Percentiles rank a stretch among this genome's conserved stretches.
phyloP scores from a whole-genome alignment of 768 basidiomycete species.

The Auricularia cornea region DNA sequence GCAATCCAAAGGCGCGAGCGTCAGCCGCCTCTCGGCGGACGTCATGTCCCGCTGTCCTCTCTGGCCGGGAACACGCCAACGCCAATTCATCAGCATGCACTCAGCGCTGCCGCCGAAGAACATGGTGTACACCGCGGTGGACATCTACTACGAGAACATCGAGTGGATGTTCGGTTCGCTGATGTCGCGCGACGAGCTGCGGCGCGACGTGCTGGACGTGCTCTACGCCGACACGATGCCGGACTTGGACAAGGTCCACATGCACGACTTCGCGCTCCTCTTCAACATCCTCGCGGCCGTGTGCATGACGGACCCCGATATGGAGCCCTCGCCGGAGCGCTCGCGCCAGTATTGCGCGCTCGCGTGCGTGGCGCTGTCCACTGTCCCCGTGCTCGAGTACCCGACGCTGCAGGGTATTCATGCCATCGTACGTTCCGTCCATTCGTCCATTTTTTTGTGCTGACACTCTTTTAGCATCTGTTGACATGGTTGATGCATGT shows the following conservation, averaged over 20 bases:
- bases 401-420: neutral
- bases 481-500: neutral
- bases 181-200: no score
- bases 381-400: neutral
- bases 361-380: neutral
- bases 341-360: neutral
- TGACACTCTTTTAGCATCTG: neutral
- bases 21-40: no score
- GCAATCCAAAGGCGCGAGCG: no score
- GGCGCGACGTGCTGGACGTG: neutral
- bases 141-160: no score
- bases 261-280: neutral
- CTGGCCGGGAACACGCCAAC: no score
- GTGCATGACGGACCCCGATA: neutral
- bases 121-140: no score
- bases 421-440: neutral
- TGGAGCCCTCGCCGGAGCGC: neutral
- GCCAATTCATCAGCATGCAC: no score
- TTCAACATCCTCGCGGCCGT: neutral
- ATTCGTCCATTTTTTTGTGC: neutral
- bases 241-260: neutral
- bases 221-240: neutral
- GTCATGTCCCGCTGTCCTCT: no score
- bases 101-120: no score
- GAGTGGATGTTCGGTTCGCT: no score